A percentile compares a stretch with the other conserved stretches of the same genome.
Conservation (phyloP, 2,329 filamentous ascomycete genomes). For the Blastomyces silverae region DNA sequence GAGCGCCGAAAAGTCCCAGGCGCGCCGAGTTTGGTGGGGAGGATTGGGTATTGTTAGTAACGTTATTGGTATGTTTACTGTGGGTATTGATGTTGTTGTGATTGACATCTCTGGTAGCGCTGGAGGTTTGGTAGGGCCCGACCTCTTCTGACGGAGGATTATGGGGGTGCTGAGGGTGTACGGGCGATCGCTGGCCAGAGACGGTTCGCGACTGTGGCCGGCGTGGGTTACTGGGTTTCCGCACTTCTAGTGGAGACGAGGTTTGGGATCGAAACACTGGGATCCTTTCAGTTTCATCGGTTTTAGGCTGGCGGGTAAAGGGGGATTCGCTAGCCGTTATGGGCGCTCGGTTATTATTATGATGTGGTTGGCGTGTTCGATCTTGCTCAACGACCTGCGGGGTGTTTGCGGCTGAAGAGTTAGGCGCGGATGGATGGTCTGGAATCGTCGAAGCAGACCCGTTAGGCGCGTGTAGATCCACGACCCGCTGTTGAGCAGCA, state of each 20-base stretch:
- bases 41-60: constrained; percentile 22
- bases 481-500: constrained; percentile 40
- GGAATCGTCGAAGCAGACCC: constrained; percentile 45
- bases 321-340: constrained; percentile 23
- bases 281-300: constrained; percentile 30
- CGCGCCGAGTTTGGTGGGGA: constrained; percentile 33
- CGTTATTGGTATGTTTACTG: constrained; percentile 13
- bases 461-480: constrained; percentile 39
- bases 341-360: constrained; percentile 16
- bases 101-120: constrained; percentile 14
- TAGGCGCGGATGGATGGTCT: constrained; percentile 38
- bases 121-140: constrained; percentile 17
- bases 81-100: constrained; percentile 13
- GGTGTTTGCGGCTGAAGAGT: constrained; percentile 41
- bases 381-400: constrained; percentile 38
- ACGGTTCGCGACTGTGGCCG: constrained; percentile 26
- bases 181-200: constrained; percentile 25
- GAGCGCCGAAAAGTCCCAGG: constrained; percentile 30
- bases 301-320: constrained; percentile 27
- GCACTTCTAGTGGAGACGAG: constrained; percentile 37
- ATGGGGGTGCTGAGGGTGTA: constrained; percentile 2
- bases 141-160: constrained; percentile 12
- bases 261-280: constrained; percentile 35
- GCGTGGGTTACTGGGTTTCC: constrained; percentile 31
- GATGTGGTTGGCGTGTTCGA: constrained; percentile 16